Base-by-base conservation (phyloP, 441 rosid species). In the Raphanus hybrid region DNA sequence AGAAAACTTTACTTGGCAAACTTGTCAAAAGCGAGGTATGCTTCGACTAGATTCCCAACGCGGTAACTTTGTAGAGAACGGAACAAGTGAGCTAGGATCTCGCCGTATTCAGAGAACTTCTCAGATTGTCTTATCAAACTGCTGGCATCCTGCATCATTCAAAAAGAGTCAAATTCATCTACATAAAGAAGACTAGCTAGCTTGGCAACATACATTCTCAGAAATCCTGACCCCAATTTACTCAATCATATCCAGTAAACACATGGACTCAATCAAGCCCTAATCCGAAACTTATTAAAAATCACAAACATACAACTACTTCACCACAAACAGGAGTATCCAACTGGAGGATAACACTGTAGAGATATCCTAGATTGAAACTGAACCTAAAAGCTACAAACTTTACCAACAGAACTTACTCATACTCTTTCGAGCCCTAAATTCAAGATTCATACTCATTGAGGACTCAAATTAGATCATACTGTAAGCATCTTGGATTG, bases 71-170 rank as follows among this genome's bases (percentile, higher is more conserved):
- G 99, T 12, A 93, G 81, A 77, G 93, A 84, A 8, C 99, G 97
- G 70, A 95, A 87, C 55, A 93, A 68, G 15, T 91, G 95, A 32
- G 78, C 77, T 18, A 85, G 60, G 20, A 93, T 87, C 62, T 78
- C 78, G 10, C 87, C 93, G 29, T 78, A 87, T 77, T 88, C 95
- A 43, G 91, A 81, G 86, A 81, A 90, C 71, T 83, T 82, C 26
- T 89, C 95, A 26, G 99, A 89, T 73, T 93, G 93, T 82, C 86
- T 90, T 18, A 93, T 86, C 87, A 93, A 76, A 75, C 92, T 81
- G 75, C 85, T 87, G 50, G 91, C 87, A 57, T 95, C 99, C 94
- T 93, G 87, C 59, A 74, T 32, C 15, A 70, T 50, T 50, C 60
- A 75, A 64, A 52, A 74, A 52, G 61, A 67, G 12, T 18, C 59